phyloP scores from a whole-genome alignment of 2,329 filamentous ascomycete genomes.

The Hortaea werneckii region DNA sequence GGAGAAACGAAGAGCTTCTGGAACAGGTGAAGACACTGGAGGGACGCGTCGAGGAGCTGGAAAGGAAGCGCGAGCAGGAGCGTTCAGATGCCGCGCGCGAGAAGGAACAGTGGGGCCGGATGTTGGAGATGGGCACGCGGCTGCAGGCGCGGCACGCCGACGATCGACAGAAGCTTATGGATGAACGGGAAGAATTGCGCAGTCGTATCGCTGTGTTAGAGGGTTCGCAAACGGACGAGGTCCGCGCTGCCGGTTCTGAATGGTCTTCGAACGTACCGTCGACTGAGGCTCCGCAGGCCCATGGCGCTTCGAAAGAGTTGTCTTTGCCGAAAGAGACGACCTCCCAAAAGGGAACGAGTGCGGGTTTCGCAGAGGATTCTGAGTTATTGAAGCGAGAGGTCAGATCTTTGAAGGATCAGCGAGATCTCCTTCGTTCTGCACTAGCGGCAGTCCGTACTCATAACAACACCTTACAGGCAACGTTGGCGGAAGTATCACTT shows the following conservation, averaged over 20 bases:
- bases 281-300: not conserved
- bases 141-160: conserved; percentile 35
- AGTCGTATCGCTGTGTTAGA: conserved; percentile 8
- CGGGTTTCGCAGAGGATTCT: not conserved
- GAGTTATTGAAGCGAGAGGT: conserved; percentile 3
- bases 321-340: not conserved
- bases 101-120: conserved; percentile 41
- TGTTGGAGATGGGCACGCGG: conserved; percentile 40
- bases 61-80: conserved; percentile 38
- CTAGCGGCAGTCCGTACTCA: not conserved
- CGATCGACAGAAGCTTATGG: conserved; percentile 33
- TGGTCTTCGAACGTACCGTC: not conserved
- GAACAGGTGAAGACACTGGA: conserved; percentile 40
- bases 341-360: not conserved
- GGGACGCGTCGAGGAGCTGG: conserved; percentile 38
- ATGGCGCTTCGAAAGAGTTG: not conserved
- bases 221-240: not conserved
- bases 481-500: not conserved
- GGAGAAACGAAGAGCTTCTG: conserved; percentile 41
- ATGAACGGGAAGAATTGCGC: conserved; percentile 28
- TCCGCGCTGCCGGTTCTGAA: not conserved
- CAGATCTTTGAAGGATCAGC: conserved; percentile 1
- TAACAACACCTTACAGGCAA: conserved; percentile 1
- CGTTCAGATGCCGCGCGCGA: conserved; percentile 33
- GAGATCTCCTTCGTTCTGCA: conserved; percentile 1